Evolutionary conservation across 1,139 yeast genomes (phyloP).

Genomic region (Yamadazyma epiphylla): DNA sequence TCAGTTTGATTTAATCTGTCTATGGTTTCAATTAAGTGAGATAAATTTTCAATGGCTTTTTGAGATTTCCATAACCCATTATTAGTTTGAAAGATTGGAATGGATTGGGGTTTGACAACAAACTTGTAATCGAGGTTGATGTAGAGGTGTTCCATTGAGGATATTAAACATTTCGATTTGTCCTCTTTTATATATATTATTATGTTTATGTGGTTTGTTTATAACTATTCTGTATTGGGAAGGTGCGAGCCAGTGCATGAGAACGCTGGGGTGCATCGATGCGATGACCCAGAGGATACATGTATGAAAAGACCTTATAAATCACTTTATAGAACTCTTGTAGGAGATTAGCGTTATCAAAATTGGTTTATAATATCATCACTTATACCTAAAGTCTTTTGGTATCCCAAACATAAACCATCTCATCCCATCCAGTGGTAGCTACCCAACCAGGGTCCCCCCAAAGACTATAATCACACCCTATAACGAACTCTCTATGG

Average conservation of each 20-base stretch:
- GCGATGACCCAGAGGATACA: no score
- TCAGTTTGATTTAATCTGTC: constrained; percentile 18
- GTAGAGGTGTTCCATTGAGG: constrained; percentile 11
- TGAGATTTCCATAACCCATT: constrained; percentile 31
- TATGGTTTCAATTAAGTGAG: constrained; percentile 5
- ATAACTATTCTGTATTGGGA: background rate
- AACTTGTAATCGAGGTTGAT: constrained; percentile 13
- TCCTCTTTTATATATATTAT: no score
- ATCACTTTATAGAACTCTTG: no score
- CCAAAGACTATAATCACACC: constrained; percentile 97
- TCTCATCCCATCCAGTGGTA: constrained; percentile 95
- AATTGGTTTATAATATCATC: no score
- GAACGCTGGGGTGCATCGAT: no score
- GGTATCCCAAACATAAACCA: constrained; percentile 86
- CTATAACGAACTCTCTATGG: constrained; percentile 88
- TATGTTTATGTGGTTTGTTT: no score
- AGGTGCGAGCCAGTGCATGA: no score
- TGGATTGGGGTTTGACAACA: constrained; percentile 8
- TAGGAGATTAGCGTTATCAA: no score
- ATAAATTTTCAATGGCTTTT: constrained; percentile 7
- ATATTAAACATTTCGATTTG: background rate
- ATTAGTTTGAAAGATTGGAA: constrained; percentile 22
- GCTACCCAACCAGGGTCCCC: constrained; percentile 96
- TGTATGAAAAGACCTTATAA: no score
- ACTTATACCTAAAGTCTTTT: constrained; percentile 36